Base-by-base conservation (phyloP, 2,329 filamentous ascomycete species). In the Aplosporella prunicola region DNA sequence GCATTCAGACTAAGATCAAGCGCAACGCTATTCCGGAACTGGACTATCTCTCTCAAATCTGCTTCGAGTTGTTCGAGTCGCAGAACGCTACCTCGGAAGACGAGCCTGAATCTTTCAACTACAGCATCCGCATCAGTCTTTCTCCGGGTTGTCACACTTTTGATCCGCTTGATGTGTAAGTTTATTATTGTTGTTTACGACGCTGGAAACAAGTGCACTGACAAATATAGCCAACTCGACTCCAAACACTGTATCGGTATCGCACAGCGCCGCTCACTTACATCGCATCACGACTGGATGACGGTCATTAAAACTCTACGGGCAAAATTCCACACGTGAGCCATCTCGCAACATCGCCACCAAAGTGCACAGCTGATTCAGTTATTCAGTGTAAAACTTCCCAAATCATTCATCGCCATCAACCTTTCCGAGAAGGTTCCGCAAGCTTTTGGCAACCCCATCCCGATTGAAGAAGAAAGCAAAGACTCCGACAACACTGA, bases 11-110 rank as follows among this genome's bases (percentile, higher is more conserved):
- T 16, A 98, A 98, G 66, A 96, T 98, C 54, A 82, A 86, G 50
- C 82, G 93, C 24, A 88, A 86, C 52, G 87, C 85, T 26, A 98
- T 98, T 46, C 91, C 91, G 0, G 91, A 98, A 62, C 78, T 98
- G 22, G 91, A 98, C 59, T 98, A 98, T 57, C 76, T 98, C 18
- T 93, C 84, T 6, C 91, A 96, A 56, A 96, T 98, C 55, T 93
- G 86, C 60, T 98, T 98, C 49, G 91, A 98, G 65, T 71, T 98
- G 18, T 98, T 98, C 62, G 91, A 98, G 60, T 89, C 86, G 11
- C 85, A 91, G 60, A 89, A 87, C 46, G 78, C 42, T 56, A 71
- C 54, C 48, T 55, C 61, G 14, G 61, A 67, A 11, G 64, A 68
- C 13, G 76, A 80, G 43, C 76, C 77, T 23, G 79, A 82, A 35